A percentile compares a stretch with the other conserved stretches of the same genome.
These are phyloP conservation scores for Boletales sp. DNA, from an alignment of 768 basidiomycete genomes.

Conservation along the genomic window DNA sequence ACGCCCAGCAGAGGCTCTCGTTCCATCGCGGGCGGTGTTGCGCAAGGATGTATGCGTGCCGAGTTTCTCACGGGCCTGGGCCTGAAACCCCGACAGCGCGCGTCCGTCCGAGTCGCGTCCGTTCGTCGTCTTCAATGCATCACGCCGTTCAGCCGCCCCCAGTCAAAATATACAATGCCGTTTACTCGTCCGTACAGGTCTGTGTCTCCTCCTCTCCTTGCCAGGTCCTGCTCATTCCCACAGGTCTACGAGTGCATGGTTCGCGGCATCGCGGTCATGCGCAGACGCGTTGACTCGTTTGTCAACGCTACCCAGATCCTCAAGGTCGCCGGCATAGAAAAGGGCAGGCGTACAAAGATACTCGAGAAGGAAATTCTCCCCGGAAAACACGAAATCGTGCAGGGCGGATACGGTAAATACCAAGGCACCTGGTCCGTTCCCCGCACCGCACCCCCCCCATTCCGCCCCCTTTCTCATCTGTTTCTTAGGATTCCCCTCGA, in stretches of 20 bases:
- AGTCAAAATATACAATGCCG: conserved; percentile 90
- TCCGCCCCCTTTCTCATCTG: conserved; percentile 6
- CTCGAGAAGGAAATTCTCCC: conserved; percentile 94
- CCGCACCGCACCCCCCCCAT: conserved; percentile 2
- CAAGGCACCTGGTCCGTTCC: conserved; percentile 91
- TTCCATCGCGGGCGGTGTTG: conserved; percentile 27
- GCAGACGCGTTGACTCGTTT: conserved; percentile 88
- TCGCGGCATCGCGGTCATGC: conserved; percentile 97
- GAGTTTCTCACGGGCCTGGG: conserved; percentile 22
- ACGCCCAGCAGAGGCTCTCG: conserved; percentile 41
- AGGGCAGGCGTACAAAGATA: conserved; percentile 94
- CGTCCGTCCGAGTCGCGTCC: conserved; percentile 31
- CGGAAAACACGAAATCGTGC: conserved; percentile 96
- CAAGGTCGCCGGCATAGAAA: conserved; percentile 97
- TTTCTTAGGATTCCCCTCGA: conserved; percentile 87
- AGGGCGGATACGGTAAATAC: conserved; percentile 98
- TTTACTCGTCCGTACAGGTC: conserved; percentile 87
- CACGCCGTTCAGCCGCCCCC: conserved; percentile 41
- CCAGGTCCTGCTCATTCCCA: conserved; percentile 9
- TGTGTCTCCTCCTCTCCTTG: conserved; percentile 2
- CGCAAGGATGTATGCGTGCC: neutral
- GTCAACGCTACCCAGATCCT: conserved; percentile 99
- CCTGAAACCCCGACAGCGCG: conserved; percentile 34
- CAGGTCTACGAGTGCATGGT: conserved; percentile 99
- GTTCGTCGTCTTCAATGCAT: conserved; percentile 23